Conservation (phyloP, 257 asterid species). For the Euphrasia confusa region DNA sequence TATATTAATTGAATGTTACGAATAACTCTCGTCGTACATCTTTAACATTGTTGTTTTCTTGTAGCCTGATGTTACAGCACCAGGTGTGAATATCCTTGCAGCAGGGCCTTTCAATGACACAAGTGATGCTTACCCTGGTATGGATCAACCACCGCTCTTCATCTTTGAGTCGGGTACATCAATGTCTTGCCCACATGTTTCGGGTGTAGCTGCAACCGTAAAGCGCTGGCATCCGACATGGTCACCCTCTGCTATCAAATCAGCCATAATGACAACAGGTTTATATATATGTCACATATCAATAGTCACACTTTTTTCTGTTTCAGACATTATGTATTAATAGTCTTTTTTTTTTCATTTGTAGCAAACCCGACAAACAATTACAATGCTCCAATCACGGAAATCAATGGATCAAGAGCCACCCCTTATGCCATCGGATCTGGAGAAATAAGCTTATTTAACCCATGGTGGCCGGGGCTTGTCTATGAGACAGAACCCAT, state of each 20-base stretch:
- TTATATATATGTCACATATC: no score
- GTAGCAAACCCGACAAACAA: conserved; percentile 66
- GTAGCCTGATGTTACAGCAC: background rate
- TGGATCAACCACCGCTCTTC: conserved; percentile 27
- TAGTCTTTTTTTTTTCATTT: background rate
- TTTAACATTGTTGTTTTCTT: no score
- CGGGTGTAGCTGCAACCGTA: conserved; percentile 19
- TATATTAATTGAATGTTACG: background rate
- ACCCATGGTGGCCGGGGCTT: background rate
- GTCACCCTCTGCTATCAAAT: conserved; percentile 47
- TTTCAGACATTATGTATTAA: no score
- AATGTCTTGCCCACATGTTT: conserved; percentile 52
- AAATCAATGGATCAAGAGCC: conserved; percentile 47
- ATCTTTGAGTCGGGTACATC: conserved; percentile 45
- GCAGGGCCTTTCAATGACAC: background rate
- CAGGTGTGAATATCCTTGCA: background rate
- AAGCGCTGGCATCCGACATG: conserved; percentile 39
- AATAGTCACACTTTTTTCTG: no score
- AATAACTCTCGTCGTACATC: no score
- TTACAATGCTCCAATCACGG: conserved; percentile 41
- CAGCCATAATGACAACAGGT: conserved; percentile 59
- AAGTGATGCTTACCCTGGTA: conserved; percentile 1
- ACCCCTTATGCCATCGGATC: conserved; percentile 44
- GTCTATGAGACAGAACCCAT: background rate
- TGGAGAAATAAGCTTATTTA: background rate